Percentiles rank a stretch among this genome's conserved stretches.
phyloP scores from a whole-genome alignment of 2,329 filamentous ascomycete genomes.

The Apiospora arundinis region DNA sequence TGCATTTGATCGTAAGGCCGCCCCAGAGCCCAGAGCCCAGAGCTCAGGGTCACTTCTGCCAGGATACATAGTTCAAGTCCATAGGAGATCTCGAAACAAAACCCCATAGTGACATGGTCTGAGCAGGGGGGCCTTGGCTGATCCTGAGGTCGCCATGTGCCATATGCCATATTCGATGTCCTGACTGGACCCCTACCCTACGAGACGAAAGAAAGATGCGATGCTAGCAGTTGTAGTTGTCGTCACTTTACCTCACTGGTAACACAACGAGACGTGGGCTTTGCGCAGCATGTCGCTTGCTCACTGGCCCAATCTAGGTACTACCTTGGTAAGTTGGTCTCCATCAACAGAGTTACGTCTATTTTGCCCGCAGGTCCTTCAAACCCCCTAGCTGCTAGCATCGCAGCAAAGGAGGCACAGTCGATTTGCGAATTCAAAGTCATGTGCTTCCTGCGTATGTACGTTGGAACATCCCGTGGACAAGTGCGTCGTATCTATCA shows the following conservation, averaged over 20 bases:
- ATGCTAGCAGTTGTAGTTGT: background rate
- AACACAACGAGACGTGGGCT: too few relatives aligned
- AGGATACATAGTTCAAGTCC: background rate
- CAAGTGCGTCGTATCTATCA: background rate
- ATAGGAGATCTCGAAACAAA: conserved; percentile 7
- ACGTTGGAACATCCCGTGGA: conserved; percentile 10
- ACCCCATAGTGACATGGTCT: conserved; percentile 7
- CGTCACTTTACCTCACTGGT: background rate
- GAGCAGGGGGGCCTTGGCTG: conserved; percentile 1
- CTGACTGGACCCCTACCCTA: background rate
- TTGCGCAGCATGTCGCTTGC: too few relatives aligned
- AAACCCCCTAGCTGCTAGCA: background rate
- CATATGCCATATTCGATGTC: background rate
- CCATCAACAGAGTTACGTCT: background rate
- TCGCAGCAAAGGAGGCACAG: background rate
- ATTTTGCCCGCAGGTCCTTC: background rate
- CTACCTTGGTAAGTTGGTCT: background rate
- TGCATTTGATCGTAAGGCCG: background rate
- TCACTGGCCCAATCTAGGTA: conserved; percentile 3
- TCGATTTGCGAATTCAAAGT: conserved; percentile 8
- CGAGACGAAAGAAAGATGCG: background rate
- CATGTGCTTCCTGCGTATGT: background rate
- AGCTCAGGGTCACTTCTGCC: background rate
- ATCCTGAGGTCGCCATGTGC: conserved; percentile 9
- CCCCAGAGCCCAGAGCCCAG: background rate